phyloP scores from a whole-genome alignment of 352 stramenopile species.

The Phytophthora litchii region DNA sequence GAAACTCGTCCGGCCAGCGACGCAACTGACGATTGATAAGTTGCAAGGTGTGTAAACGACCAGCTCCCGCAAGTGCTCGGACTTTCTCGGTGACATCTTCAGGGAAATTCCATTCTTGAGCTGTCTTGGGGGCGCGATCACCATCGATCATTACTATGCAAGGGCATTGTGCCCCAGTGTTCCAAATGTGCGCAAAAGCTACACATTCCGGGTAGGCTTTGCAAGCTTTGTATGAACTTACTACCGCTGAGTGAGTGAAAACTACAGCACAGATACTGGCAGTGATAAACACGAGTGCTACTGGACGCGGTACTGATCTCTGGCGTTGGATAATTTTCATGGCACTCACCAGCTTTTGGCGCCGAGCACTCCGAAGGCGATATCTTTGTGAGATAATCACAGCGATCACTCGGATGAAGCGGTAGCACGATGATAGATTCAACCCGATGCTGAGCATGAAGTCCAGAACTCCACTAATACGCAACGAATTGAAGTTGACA shows the following conservation, averaged over 20 bases:
- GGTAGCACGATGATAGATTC: slow-evolving; percentile 43
- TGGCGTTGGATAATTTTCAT: slow-evolving; percentile 8
- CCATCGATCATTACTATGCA: slow-evolving; percentile 37
- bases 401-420: slow-evolving; percentile 33
- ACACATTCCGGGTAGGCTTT: slow-evolving; percentile 30
- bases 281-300: slow-evolving; percentile 18
- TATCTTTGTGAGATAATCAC: slow-evolving; percentile 10
- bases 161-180: slow-evolving; percentile 14
- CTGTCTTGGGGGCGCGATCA: slow-evolving; percentile 23
- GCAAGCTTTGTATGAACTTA: slow-evolving; percentile 9
- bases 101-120: slow-evolving; percentile 30
- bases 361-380: not conserved
- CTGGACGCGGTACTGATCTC: slow-evolving; percentile 8
- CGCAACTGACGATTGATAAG: slow-evolving; percentile 33
- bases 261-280: slow-evolving; percentile 1
- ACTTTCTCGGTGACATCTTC: slow-evolving; percentile 27
- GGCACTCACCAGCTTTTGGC: not conserved
- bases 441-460: slow-evolving; percentile 41
- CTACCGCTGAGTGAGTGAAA: slow-evolving; percentile 19
- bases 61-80: slow-evolving; percentile 16
- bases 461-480: slow-evolving; percentile 30
- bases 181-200: slow-evolving; percentile 21
- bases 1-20: slow-evolving; percentile 30
- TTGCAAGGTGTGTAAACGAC: slow-evolving; percentile 25
- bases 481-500: slow-evolving; percentile 38